phyloP scores from a whole-genome alignment of 306 rosid genomes.

The Cicer pinnatifidum region DNA sequence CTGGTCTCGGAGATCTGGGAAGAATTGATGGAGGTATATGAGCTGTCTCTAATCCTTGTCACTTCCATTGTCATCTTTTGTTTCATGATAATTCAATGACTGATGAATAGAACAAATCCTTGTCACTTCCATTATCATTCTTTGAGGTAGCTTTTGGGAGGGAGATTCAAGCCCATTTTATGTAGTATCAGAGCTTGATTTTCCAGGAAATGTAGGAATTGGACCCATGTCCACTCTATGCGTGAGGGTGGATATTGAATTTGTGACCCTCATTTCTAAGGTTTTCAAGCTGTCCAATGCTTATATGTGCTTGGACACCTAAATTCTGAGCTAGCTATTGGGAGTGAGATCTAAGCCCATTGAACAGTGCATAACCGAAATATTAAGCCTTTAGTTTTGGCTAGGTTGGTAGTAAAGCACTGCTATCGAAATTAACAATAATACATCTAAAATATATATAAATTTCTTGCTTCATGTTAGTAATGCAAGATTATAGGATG shows the following conservation, averaged over 20 bases:
- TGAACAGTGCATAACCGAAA: not conserved
- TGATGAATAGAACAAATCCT: constrained; percentile 1
- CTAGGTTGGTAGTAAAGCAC: constrained; percentile 28
- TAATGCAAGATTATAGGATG: constrained; percentile 37
- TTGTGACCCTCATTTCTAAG: not conserved
- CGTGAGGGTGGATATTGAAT: not conserved
- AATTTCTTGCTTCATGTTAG: constrained; percentile 9
- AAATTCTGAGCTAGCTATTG: not conserved
- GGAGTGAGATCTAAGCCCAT: not conserved
- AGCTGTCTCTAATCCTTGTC: constrained; percentile 30
- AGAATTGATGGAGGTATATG: constrained; percentile 74
- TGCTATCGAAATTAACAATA: constrained; percentile 4
- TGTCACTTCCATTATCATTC: not conserved
- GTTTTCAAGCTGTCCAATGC: not conserved
- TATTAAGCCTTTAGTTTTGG: constrained; percentile 8
- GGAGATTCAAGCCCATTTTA: not conserved
- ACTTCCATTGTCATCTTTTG: constrained; percentile 32
- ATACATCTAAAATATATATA: not conserved
- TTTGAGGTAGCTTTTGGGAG: not conserved
- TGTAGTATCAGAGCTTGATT: no score
- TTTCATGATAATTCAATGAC: constrained; percentile 33
- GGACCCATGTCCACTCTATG: no score
- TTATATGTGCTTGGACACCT: not conserved
- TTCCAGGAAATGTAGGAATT: no score
- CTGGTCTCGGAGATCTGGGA: constrained; percentile 88